These are phyloP conservation scores for Murraya paniculata DNA, from an alignment of 345 rosid species.

Conservation along the genomic window DNA sequence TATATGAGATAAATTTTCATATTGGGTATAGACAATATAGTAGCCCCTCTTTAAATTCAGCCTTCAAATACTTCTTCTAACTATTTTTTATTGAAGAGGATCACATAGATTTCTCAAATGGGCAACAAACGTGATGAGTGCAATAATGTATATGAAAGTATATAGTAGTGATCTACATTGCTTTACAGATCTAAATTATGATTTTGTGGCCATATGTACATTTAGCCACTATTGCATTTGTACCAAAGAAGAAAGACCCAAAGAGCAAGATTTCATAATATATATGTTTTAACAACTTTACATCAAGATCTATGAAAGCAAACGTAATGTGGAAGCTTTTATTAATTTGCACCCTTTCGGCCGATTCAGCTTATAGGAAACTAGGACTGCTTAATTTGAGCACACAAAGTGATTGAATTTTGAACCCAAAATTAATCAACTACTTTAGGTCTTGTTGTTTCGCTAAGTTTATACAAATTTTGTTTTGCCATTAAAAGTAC, in stretches of 20 bases:
- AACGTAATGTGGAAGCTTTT: conserved; percentile 4
- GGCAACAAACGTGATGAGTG: neutral
- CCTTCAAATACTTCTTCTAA: too few relatives aligned
- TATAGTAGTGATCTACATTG: neutral
- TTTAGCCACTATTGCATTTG: too few relatives aligned
- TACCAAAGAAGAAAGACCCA: neutral
- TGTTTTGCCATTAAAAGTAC: too few relatives aligned
- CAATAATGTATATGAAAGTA: neutral
- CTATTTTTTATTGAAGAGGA: too few relatives aligned
- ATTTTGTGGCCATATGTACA: neutral
- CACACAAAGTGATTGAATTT: neutral
- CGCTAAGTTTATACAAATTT: neutral
- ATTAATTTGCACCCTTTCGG: neutral
- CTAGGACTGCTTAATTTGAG: neutral
- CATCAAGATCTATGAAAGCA: neutral
- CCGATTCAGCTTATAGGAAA: neutral
- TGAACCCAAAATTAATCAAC: neutral
- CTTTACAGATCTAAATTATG: neutral
- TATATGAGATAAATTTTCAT: too few relatives aligned
- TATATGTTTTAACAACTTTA: neutral
- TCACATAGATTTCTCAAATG: neutral
- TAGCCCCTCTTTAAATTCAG: too few relatives aligned
- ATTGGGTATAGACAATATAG: too few relatives aligned
- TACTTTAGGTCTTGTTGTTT: neutral
- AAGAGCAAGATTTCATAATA: conserved; percentile 2